These are phyloP conservation scores for Saitozyma podzolica DNA, from an alignment of 768 basidiomycete genomes.

Conservation along the genomic window DNA sequence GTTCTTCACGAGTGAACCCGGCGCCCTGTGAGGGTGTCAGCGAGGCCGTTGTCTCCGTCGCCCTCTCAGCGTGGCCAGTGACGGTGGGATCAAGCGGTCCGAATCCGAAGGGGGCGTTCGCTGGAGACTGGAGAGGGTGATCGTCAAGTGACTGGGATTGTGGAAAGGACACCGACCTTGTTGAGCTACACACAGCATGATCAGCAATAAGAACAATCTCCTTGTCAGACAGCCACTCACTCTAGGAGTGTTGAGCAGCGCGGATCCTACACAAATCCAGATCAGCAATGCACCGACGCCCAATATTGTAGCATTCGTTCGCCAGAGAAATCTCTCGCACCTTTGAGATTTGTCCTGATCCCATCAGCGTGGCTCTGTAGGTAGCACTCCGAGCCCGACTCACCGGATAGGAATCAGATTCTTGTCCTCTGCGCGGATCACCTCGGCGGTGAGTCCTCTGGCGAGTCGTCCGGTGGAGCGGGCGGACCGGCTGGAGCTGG, in stretches of 20 bases:
- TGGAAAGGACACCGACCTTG: slow-evolving; percentile 20
- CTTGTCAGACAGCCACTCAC: slow-evolving; percentile 14
- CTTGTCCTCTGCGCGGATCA: slow-evolving; percentile 1
- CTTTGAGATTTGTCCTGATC: not conserved
- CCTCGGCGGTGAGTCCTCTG: not conserved
- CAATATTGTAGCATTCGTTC: not conserved
- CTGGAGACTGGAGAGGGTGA: not conserved
- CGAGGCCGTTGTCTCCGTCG: not conserved
- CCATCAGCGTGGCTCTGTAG: no score
- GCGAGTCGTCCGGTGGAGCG: no score
- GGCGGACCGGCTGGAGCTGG: no score
- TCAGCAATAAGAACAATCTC: not conserved
- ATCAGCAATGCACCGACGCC: not conserved
- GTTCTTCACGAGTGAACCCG: slow-evolving; percentile 69
- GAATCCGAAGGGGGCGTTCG: not conserved
- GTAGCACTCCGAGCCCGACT: no score
- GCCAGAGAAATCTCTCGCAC: not conserved
- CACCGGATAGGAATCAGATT: not conserved
- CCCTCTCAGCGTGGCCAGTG: not conserved
- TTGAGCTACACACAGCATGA: slow-evolving; percentile 25
- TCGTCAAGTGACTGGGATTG: no score
- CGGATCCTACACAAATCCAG: slow-evolving; percentile 26
- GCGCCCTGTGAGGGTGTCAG: slow-evolving; percentile 58
- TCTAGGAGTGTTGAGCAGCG: slow-evolving; percentile 38
- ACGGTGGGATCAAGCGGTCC: not conserved